Evolutionary conservation across 495 filamentous ascomycete species (phyloP).

Genomic region (Penicillium argentinense): DNA sequence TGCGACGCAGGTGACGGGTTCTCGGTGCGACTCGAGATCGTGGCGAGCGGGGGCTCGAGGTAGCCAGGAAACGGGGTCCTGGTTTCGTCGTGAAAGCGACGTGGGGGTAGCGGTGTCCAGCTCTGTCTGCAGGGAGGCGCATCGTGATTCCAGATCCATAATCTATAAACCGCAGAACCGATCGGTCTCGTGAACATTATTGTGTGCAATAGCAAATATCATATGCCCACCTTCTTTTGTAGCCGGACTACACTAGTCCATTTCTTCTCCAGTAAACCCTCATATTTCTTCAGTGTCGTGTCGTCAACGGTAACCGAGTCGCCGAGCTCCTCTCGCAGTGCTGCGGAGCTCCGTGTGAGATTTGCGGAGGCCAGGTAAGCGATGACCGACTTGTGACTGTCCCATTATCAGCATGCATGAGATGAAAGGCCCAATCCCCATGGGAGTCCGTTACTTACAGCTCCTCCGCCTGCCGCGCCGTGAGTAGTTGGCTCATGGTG

Average conservation of each 20-base stretch:
- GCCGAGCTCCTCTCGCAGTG: conserved; percentile 50
- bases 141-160: conserved; percentile 85
- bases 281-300: conserved; percentile 61
- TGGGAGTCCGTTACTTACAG: conserved; percentile 57
- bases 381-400: conserved; percentile 86
- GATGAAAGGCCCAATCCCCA: neutral
- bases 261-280: conserved; percentile 85
- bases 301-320: conserved; percentile 61
- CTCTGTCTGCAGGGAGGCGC: conserved; percentile 70
- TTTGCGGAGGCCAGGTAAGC: conserved; percentile 80
- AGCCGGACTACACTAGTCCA: conserved; percentile 93
- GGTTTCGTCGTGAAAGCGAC: conserved; percentile 71
- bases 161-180: conserved; percentile 55
- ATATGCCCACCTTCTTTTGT: conserved; percentile 75
- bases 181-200: conserved; percentile 1
- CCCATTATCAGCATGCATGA: neutral
- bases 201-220: neutral
- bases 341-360: conserved; percentile 63
- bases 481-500: conserved; percentile 74
- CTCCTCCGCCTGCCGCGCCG: conserved; percentile 81
- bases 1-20: conserved; percentile 81
- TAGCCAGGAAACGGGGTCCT: conserved; percentile 86
- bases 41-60: conserved; percentile 73
- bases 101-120: conserved; percentile 84
- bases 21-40: conserved; percentile 80